Conservation (phyloP, 164 flowering plant species). For the Nymphaea colorata region DNA sequence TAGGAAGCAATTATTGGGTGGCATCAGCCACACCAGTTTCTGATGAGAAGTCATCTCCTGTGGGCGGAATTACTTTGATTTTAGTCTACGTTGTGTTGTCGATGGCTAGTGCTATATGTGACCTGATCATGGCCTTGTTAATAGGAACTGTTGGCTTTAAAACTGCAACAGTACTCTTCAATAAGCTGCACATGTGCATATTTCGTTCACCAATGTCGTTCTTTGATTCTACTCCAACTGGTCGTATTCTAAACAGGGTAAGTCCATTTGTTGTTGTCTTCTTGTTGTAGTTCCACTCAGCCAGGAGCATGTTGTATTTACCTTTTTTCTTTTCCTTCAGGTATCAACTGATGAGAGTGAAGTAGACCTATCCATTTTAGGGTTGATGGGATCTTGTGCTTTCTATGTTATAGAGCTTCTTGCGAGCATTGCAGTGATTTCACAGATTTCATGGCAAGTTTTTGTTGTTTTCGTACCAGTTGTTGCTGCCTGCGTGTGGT, state of each 20-base stretch:
- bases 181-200: conserved; percentile 65
- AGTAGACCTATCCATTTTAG: conserved; percentile 47
- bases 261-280: conserved; percentile 6
- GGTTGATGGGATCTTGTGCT: conserved; percentile 33
- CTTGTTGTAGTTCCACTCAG: neutral
- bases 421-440: conserved; percentile 83
- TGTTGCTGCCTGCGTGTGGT: conserved; percentile 56
- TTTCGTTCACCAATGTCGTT: conserved; percentile 96
- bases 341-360: conserved; percentile 93
- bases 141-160: conserved; percentile 54
- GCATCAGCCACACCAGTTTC: conserved; percentile 83
- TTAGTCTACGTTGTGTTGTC: conserved; percentile 59
- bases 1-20: conserved; percentile 95
- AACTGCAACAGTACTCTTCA: conserved; percentile 66
- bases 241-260: conserved; percentile 79
- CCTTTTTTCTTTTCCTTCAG: conserved; percentile 19
- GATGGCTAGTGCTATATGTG: conserved; percentile 52
- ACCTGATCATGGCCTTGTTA: conserved; percentile 39
- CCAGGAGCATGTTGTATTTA: no score
- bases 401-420: conserved; percentile 52
- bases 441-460: conserved; percentile 89
- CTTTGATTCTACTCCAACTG: conserved; percentile 94
- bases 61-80: conserved; percentile 28
- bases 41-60: conserved; percentile 31
- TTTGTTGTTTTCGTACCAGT: conserved; percentile 73